Conservation (phyloP, 768 basidiomycete genomes). For the Inosperma sp. region DNA sequence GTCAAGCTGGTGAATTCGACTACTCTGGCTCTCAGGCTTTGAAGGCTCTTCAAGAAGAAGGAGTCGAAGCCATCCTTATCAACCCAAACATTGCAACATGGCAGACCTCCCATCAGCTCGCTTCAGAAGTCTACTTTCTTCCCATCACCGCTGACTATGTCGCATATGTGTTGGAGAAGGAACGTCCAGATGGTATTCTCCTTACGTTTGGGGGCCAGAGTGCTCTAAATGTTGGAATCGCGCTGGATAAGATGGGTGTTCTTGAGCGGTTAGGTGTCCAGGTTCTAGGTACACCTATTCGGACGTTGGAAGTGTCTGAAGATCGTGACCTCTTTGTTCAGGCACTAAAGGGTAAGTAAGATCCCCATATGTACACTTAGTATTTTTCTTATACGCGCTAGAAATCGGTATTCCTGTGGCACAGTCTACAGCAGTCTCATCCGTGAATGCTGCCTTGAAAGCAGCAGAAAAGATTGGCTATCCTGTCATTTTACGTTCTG, state of each 20-base stretch:
- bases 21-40: constrained; percentile 99
- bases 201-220: constrained; percentile 98
- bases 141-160: constrained; percentile 97
- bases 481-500: constrained; percentile 94
- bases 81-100: constrained; percentile 99
- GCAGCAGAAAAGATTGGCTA: constrained; percentile 93
- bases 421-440: constrained; percentile 94
- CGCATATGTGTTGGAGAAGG: constrained; percentile 97
- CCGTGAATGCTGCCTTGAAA: constrained; percentile 85
- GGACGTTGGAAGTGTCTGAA: constrained; percentile 93
- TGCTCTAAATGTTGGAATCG: constrained; percentile 96
- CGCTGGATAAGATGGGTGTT: constrained; percentile 94
- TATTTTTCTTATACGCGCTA: constrained; percentile 30
- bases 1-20: constrained; percentile 99
- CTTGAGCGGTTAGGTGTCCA: constrained; percentile 88
- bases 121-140: constrained; percentile 95
- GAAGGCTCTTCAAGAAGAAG: constrained; percentile 95
- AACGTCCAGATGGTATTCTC: constrained; percentile 94
- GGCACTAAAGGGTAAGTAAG: constrained; percentile 80
- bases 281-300: constrained; percentile 93
- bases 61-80: constrained; percentile 89
- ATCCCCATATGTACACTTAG: constrained; percentile 1
- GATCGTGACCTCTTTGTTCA: constrained; percentile 94
- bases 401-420: constrained; percentile 97
- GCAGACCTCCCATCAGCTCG: constrained; percentile 97